Evolutionary conservation across 2,329 filamentous ascomycete species (phyloP).

Genomic region (Aspergillus candidus): DNA sequence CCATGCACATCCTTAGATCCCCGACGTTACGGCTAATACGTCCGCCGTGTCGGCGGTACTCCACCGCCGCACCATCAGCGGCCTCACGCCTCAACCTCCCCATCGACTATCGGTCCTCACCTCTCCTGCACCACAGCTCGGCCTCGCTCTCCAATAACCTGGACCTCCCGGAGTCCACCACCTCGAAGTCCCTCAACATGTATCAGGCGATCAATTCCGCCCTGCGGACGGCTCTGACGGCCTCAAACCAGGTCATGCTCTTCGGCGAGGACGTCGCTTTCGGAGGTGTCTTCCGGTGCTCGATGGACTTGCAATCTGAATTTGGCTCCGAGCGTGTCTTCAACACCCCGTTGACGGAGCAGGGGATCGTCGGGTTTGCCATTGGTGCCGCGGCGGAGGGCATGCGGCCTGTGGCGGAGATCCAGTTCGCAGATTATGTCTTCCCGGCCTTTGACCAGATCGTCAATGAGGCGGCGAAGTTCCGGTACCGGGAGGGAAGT

Average conservation of each 20-base stretch:
- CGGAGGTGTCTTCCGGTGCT: conserved; percentile 91
- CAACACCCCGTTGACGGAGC: conserved; percentile 90
- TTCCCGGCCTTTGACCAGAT: conserved; percentile 91
- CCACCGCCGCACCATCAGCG: conserved; percentile 36
- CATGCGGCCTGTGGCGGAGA: conserved; percentile 87
- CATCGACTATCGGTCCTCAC: conserved; percentile 76
- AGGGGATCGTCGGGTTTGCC: conserved; percentile 89
- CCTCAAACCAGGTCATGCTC: conserved; percentile 78
- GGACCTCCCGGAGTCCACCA: conserved; percentile 66
- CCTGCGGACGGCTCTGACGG: conserved; percentile 70
- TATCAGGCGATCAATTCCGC: conserved; percentile 93
- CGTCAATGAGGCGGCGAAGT: conserved; percentile 88
- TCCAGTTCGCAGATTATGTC: conserved; percentile 93
- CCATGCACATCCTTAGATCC: too few relatives aligned
- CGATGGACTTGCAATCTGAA: conserved; percentile 80
- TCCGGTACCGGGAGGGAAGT: conserved; percentile 65
- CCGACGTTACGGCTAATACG: conserved; percentile 8
- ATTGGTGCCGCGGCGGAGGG: conserved; percentile 86
- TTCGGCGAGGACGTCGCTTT: conserved; percentile 98
- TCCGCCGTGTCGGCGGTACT: conserved; percentile 37
- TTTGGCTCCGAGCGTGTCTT: conserved; percentile 88
- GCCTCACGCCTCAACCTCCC: conserved; percentile 69
- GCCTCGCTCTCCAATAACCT: conserved; percentile 63
- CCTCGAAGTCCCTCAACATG: conserved; percentile 82
- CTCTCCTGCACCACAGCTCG: conserved; percentile 73